phyloP scores from a whole-genome alignment of 495 filamentous ascomycete genomes.

The Talaromyces thailandensis region DNA sequence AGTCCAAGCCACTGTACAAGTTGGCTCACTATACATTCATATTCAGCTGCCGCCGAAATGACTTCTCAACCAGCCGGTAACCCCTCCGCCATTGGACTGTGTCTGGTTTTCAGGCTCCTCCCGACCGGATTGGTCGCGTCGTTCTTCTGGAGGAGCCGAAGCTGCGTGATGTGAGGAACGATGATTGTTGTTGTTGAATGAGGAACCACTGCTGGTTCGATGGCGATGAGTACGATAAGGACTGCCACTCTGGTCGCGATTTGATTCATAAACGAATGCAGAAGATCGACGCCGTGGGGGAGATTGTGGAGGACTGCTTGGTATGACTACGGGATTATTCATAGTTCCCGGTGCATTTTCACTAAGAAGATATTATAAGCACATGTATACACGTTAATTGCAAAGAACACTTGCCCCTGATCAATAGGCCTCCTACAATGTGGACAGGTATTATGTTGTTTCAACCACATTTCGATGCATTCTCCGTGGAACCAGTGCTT shows the following conservation, averaged over 20 bases:
- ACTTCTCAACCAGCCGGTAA: conserved; percentile 29
- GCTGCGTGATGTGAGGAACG: background rate
- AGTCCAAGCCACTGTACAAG: background rate
- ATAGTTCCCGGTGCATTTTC: conserved; percentile 18
- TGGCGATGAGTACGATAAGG: background rate
- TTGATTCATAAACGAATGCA: background rate
- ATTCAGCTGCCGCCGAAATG: conserved; percentile 23
- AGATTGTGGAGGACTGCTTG: conserved; percentile 18
- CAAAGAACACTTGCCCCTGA: conserved; percentile 14
- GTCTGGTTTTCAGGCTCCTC: conserved; percentile 9
- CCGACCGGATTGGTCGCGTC: conserved; percentile 14
- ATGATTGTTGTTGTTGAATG: background rate
- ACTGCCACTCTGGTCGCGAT: background rate
- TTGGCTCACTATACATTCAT: background rate
- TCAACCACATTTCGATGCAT: conserved; percentile 73
- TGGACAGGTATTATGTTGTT: conserved; percentile 84
- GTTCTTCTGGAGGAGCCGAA: conserved; percentile 6
- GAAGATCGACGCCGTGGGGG: background rate
- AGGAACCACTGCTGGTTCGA: background rate
- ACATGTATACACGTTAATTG: conserved; percentile 6
- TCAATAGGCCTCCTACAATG: conserved; percentile 76
- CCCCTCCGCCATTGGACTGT: conserved; percentile 16
- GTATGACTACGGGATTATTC: conserved; percentile 21
- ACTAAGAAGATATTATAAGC: conserved; percentile 9
- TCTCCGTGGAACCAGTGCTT: conserved; percentile 83